Percentiles rank a stretch among this genome's conserved stretches.
Evolutionary conservation across 2,329 filamentous ascomycete species (phyloP).

Genomic region (Botryotinia globosa): DNA sequence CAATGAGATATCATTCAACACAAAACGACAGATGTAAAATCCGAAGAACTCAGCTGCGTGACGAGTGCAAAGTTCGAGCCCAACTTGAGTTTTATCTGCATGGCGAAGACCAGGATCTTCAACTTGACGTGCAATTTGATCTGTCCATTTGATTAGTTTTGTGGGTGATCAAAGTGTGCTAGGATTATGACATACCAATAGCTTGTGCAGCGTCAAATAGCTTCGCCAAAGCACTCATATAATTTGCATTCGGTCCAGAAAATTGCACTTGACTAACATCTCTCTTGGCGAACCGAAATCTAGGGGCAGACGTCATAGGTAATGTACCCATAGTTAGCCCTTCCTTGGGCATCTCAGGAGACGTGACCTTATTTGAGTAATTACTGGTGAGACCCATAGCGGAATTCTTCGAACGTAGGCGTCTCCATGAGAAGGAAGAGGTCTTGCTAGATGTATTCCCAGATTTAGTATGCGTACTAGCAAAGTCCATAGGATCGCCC

Average conservation of each 20-base stretch:
- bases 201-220: conserved; percentile 92
- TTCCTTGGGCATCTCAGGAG: conserved; percentile 54
- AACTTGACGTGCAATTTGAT: conserved; percentile 93
- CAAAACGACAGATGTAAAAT: conserved; percentile 94
- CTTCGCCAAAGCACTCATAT: conserved; percentile 86
- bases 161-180: not conserved
- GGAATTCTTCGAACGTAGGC: conserved; percentile 86
- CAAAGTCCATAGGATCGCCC: conserved; percentile 45
- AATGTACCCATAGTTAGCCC: conserved; percentile 67
- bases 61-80: conserved; percentile 85
- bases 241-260: conserved; percentile 79
- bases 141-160: conserved; percentile 47
- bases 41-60: conserved; percentile 97
- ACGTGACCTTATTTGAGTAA: conserved; percentile 48
- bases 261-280: conserved; percentile 69
- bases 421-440: conserved; percentile 84
- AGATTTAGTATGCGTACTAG: conserved; percentile 45
- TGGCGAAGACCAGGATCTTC: conserved; percentile 91
- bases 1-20: conserved; percentile 77
- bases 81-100: conserved; percentile 90
- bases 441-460: conserved; percentile 69
- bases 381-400: conserved; percentile 55
- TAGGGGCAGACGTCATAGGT: conserved; percentile 67
- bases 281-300: conserved; percentile 66
- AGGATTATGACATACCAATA: conserved; percentile 64